Conservation (phyloP, 345 rosid species). For the Moringa oleifera region DNA sequence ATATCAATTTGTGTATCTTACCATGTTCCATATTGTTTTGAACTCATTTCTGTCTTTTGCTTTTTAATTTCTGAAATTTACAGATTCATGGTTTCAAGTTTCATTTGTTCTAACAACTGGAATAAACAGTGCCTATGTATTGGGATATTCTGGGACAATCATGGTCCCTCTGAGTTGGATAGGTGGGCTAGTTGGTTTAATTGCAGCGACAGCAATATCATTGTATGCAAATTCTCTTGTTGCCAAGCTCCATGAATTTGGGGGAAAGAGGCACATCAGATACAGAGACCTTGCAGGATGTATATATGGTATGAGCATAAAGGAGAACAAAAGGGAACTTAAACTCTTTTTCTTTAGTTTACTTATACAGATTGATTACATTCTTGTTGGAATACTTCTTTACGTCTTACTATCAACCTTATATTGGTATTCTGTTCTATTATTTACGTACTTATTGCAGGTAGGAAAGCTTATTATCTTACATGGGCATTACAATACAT, state of each 20-base stretch:
- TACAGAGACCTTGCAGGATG: constrained; percentile 88
- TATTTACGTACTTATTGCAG: constrained; percentile 22
- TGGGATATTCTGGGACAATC: constrained; percentile 85
- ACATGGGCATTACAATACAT: constrained; percentile 76
- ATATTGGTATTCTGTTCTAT: not conserved
- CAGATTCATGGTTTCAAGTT: constrained; percentile 95
- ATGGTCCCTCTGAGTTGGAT: constrained; percentile 94
- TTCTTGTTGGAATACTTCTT: too few species aligned
- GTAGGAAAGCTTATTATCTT: constrained; percentile 52
- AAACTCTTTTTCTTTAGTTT: too few species aligned
- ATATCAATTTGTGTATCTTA: not conserved
- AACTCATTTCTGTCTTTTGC: not conserved
- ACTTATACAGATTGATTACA: too few species aligned
- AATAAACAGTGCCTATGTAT: constrained; percentile 82
- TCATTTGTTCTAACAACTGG: constrained; percentile 79
- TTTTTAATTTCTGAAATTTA: constrained; percentile 3
- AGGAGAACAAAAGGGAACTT: not conserved
- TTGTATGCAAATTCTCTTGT: constrained; percentile 71
- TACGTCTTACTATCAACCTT: not conserved
- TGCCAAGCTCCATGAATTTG: constrained; percentile 81
- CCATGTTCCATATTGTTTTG: not conserved
- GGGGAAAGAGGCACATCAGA: constrained; percentile 88
- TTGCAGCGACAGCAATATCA: constrained; percentile 63
- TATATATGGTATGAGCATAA: constrained; percentile 49
- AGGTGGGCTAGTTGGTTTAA: constrained; percentile 63